Evolutionary conservation across 345 rosid genomes (phyloP).

Genomic region (Noccaea bulbosa): DNA sequence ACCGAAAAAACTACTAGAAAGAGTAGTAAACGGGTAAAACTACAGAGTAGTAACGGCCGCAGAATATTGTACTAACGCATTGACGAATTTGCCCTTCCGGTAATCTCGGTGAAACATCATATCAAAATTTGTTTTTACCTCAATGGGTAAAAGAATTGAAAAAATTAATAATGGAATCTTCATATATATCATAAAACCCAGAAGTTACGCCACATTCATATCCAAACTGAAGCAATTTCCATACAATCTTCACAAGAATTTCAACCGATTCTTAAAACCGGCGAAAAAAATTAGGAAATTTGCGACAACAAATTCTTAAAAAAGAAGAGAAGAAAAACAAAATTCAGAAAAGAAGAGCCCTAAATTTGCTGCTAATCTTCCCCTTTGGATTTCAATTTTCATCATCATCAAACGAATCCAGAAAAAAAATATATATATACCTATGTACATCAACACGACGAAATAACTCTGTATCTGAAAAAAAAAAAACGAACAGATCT

Average conservation of each 20-base stretch:
- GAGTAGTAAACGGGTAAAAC: neutral
- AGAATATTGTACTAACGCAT: neutral
- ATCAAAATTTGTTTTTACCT: neutral
- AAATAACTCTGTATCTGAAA: conserved; percentile 38
- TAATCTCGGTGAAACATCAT: conserved; percentile 32
- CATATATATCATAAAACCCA: neutral
- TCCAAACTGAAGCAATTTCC: conserved; percentile 24
- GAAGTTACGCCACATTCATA: neutral
- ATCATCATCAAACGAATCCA: conserved; percentile 26
- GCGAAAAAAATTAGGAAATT: conserved; percentile 39
- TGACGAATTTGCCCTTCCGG: conserved; percentile 26
- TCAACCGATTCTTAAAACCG: conserved; percentile 39
- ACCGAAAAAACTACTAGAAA: conserved; percentile 2
- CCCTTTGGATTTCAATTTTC: conserved; percentile 19
- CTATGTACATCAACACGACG: conserved; percentile 40
- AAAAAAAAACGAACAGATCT: conserved; percentile 32
- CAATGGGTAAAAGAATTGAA: neutral
- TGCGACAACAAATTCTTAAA: conserved; percentile 21
- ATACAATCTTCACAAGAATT: conserved; percentile 27
- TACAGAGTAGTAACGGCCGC: conserved; percentile 12
- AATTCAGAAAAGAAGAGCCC: conserved; percentile 8
- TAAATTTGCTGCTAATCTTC: conserved; percentile 6
- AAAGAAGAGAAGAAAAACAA: neutral
- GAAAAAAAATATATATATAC: conserved; percentile 2
- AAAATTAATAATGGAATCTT: neutral